Evolutionary conservation across 768 basidiomycete species (phyloP).

Genomic region (Lactifluus rugatus): DNA sequence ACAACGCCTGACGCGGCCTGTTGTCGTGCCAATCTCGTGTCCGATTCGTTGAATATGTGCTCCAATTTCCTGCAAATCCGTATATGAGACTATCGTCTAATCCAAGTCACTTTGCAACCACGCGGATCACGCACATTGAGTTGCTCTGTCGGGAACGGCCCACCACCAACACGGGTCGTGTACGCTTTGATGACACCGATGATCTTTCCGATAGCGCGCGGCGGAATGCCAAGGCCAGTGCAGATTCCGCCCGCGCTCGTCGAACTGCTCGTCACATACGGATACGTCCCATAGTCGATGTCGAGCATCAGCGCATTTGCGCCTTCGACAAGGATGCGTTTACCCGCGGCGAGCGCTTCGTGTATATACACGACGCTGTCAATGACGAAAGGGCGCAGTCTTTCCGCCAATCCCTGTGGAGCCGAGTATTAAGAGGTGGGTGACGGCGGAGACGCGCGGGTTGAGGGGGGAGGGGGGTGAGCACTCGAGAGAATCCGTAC

Average conservation of each 20-base stretch:
- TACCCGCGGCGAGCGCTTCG: slow-evolving; percentile 60
- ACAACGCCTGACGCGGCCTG: slow-evolving; percentile 84
- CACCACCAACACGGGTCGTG: slow-evolving; percentile 96
- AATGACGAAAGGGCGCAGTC: slow-evolving; percentile 78
- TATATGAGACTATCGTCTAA: neutral
- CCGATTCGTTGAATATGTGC: slow-evolving; percentile 90
- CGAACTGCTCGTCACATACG: slow-evolving; percentile 91
- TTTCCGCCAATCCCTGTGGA: slow-evolving; percentile 64
- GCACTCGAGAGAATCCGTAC: slow-evolving; percentile 29
- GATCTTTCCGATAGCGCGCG: slow-evolving; percentile 72
- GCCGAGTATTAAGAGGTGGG: neutral
- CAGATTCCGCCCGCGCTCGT: slow-evolving; percentile 93
- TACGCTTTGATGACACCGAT: slow-evolving; percentile 98
- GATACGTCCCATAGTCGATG: slow-evolving; percentile 96
- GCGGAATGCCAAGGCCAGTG: slow-evolving; percentile 96
- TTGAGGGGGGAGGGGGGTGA: no score
- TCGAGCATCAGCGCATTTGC: slow-evolving; percentile 99
- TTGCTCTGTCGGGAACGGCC: slow-evolving; percentile 96
- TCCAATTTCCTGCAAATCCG: slow-evolving; percentile 52
- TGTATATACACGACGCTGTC: slow-evolving; percentile 86
- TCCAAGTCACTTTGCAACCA: neutral
- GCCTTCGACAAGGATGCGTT: slow-evolving; percentile 87
- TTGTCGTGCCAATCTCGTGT: slow-evolving; percentile 84
- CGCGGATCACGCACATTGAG: slow-evolving; percentile 51
- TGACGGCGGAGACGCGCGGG: slow-evolving; percentile 6